These are phyloP conservation scores for Nakazawaea wickerhamii DNA, from an alignment of 805 yeast species.

Conservation along the genomic window DNA sequence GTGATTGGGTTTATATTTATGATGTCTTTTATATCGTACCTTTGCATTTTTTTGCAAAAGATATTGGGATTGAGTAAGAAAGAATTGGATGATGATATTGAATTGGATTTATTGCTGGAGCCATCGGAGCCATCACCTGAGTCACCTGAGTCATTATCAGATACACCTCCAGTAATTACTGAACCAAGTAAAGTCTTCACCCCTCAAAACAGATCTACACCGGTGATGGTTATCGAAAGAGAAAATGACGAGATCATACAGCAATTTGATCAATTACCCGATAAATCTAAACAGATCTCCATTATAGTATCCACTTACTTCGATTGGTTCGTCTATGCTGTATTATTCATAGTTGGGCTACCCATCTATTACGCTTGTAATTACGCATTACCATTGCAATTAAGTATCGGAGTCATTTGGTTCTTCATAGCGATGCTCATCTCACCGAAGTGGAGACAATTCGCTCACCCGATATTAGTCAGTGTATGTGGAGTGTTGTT, in stretches of 20 bases:
- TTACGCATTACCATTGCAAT: conserved; percentile 56
- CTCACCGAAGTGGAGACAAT: conserved; percentile 43
- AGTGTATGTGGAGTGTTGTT: conserved; percentile 62
- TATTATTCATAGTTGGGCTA: conserved; percentile 47
- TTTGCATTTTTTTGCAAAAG: conserved; percentile 37
- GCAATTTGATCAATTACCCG: no score
- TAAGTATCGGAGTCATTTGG: conserved; percentile 52
- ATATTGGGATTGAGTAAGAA: conserved; percentile 17
- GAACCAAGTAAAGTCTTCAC: conserved; percentile 5
- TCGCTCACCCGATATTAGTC: conserved; percentile 66
- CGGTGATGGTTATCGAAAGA: neutral
- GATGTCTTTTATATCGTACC: conserved; percentile 43
- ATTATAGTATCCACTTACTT: conserved; percentile 28
- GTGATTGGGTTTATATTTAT: conserved; percentile 57
- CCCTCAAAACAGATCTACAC: no score
- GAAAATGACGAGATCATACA: neutral
- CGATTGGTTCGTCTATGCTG: conserved; percentile 48
- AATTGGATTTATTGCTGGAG: conserved; percentile 10
- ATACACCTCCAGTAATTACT: no score
- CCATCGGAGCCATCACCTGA: neutral
- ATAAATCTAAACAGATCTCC: conserved; percentile 25
- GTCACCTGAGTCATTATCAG: no score
- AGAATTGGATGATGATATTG: conserved; percentile 13
- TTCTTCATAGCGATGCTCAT: conserved; percentile 42
- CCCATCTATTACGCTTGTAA: conserved; percentile 56